Evolutionary conservation across 108 stramenopile species (phyloP), one percentile per base, ranked within the genome.

Genomic region (Epithemia pelagica): DNA sequence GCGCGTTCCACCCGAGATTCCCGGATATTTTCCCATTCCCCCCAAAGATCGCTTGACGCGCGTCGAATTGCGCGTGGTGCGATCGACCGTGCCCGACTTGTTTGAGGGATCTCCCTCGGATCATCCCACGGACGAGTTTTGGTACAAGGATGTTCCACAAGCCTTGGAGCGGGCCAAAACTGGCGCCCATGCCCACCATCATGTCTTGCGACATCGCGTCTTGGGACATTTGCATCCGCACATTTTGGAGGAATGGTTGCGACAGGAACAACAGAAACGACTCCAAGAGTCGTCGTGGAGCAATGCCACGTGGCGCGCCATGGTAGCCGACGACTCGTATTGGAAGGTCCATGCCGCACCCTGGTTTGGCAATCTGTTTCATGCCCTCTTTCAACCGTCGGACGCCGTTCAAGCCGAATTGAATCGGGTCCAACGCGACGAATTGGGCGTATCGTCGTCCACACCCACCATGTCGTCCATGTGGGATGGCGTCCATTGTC

Each of bases 181-280:
- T 0, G 71, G 74, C 0, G 69, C 67, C 55, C 74, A 67, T 30
- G 29, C 25, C 0, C 22, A 74, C 3, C 29, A 30, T 22, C 72
- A 75, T 25, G 51, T 80, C 21, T 64, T 85, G 33, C 71, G 74
- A n/a, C 79, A 80, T 73, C 71, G 79, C 21, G 18, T 85, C 0
- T 59, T 85, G 66, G 83, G 79, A 8, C 83, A 85, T 73, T 68
- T 80, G 59, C 57, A 71, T 23, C 76, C 80, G 59, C 2, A 2
- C 0, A 0, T 32, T 1, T 60, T 84, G 24, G 76, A 84, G 63
- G 56, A 66, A 46, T 0, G 70, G 2, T 65, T 80, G 46, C 0
- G 58, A 31, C 29, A 30, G 1, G 10, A 46, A 46, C 37, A 46
- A 46, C 37, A 46, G 15, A 5, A 46, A 46, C 37, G 15, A 46